A percentile compares a stretch with the other conserved stretches of the same genome.
Evolutionary conservation across 176 grass and related monocot genomes (phyloP).

Genomic region (Saccharum officinarum): DNA sequence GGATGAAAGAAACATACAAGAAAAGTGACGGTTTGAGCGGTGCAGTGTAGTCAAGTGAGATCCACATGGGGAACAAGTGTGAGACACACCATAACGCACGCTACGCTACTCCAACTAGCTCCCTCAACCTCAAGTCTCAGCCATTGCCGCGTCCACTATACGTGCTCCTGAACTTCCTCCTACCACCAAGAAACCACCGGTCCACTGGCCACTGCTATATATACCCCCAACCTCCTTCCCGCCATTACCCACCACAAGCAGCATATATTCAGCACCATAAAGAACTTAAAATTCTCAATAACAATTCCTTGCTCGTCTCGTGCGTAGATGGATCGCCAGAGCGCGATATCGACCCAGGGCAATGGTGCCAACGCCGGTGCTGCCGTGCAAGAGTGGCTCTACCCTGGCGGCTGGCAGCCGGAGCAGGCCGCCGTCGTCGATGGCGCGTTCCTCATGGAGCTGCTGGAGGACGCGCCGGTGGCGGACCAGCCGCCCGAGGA

Average conservation of each 20-base stretch:
- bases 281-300: background rate
- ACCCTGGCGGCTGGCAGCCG: conserved; percentile 16
- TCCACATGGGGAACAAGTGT: conserved; percentile 41
- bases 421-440: conserved; percentile 17
- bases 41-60: background rate
- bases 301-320: background rate
- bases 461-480: conserved; percentile 49
- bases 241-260: conserved; percentile 28
- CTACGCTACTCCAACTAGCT: background rate
- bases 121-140: conserved; percentile 12
- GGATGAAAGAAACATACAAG: background rate
- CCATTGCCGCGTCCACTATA: conserved; percentile 12
- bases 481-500: conserved; percentile 35
- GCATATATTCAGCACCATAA: background rate
- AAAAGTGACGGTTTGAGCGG: background rate
- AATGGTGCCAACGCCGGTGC: background rate
- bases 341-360: background rate
- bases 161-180: background rate
- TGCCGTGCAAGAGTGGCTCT: background rate
- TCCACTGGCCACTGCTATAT: conserved; percentile 16
- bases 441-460: conserved; percentile 55
- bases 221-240: conserved; percentile 16
- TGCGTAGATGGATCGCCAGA: conserved; percentile 28
- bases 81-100: conserved; percentile 29
- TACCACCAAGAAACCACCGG: background rate